Evolutionary conservation across 352 stramenopile genomes (phyloP), one percentile per base, ranked within the genome.

Genomic region (Saprolegnia diclina): DNA sequence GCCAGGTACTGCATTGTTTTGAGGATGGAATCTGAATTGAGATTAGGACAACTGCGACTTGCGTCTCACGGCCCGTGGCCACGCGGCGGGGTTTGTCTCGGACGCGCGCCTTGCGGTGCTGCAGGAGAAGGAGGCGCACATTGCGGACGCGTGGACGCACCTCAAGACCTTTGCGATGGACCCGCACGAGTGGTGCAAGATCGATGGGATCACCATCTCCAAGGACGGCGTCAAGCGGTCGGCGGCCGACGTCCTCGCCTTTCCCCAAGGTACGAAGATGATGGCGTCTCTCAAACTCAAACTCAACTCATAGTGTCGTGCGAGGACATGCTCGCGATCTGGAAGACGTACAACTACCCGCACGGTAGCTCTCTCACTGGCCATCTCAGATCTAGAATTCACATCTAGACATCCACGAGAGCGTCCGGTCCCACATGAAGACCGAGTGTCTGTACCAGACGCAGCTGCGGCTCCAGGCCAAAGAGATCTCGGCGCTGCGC

Each of bases 401-500:
- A 90, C 24, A 74, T 89, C 55, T 95, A 94, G 64, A 90, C 78
- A 64, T 91, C 76, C 21, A 76, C 80, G 11, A 61, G 18, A 55
- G 54, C 29, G 50, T 71, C n/a, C 82, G 78, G 63, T 79, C 91
- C 70, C 90, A 85, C 21, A 80, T 96, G 1, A 81, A 92, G 74
- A 87, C 87, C 61, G 85, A 95, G 42, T 93, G 95, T 44, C 91
- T 98, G 70, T 99, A 99, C 75, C 85, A 85, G 50, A 92, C 81
- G 38, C 98, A 99, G 74, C 80, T 99, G 44, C 76, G 92, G 16
- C 73, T 95, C 19, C 95, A 99, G 75, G 80, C 95, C 66, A 93
- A 96, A 66, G 97, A 99, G 76, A 99, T 99, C 74, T 90, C 97
- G 65, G 91, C 90, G 32, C 98, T 97, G 80, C 80, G 94, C 50